Percentiles rank a stretch among this genome's conserved stretches.
phyloP scores from a whole-genome alignment of 345 rosid species.

The Salix caprea region DNA sequence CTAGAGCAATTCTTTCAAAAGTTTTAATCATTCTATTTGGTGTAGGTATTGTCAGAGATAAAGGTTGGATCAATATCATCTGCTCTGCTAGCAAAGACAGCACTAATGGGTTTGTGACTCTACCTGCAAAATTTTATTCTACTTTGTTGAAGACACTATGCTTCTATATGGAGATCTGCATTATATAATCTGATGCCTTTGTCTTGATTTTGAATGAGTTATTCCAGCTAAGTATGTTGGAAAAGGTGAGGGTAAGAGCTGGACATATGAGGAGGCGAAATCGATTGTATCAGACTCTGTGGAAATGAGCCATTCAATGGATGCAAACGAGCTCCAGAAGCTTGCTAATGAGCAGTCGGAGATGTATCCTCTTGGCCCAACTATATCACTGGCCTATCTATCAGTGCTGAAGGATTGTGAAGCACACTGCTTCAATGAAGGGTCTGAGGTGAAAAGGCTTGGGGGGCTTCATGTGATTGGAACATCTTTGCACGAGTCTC shows the following conservation, averaged over 20 bases:
- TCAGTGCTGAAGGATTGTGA: conserved; percentile 86
- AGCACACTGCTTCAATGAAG: conserved; percentile 75
- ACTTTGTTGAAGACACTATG: not conserved
- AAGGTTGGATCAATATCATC: conserved; percentile 74
- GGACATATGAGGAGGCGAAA: conserved; percentile 70
- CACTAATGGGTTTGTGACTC: conserved; percentile 66
- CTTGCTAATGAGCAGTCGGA: conserved; percentile 78
- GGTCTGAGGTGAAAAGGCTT: conserved; percentile 85
- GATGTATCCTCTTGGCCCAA: conserved; percentile 90
- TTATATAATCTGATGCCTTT: conserved; percentile 16
- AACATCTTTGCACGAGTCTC: conserved; percentile 91
- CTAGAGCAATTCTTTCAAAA: conserved; percentile 1
- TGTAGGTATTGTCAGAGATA: conserved; percentile 69
- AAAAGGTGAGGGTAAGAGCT: conserved; percentile 80
- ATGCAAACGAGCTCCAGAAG: conserved; percentile 50
- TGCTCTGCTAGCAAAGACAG: conserved; percentile 75
- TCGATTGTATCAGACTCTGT: conserved; percentile 64
- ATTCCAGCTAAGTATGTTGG: conserved; percentile 79
- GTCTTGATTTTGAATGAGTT: conserved; percentile 20
- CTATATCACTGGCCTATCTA: conserved; percentile 75
- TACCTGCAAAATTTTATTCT: conserved; percentile 10
- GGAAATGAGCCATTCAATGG: conserved; percentile 75
- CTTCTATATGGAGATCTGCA: not conserved
- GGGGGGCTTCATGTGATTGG: conserved; percentile 98
- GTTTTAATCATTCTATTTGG: conserved; percentile 14